A percentile compares a stretch with the other conserved stretches of the same genome.
These are phyloP conservation scores for Tuber indicum DNA, from an alignment of 495 filamentous ascomycete species.

Conservation along the genomic window DNA sequence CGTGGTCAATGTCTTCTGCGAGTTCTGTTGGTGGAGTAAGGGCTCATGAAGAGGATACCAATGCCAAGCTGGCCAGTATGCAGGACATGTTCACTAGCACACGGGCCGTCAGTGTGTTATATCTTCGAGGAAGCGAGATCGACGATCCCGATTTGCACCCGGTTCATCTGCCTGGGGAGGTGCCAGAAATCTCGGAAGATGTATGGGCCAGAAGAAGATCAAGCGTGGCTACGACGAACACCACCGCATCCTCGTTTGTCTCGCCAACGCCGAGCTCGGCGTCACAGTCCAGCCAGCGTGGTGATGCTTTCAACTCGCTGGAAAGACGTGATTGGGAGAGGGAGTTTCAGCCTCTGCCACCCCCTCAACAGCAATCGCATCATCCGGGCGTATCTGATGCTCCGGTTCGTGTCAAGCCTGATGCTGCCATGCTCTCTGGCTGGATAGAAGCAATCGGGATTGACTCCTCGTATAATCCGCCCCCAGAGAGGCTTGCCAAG, in stretches of 20 bases:
- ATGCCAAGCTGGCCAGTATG: constrained; percentile 71
- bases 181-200: constrained; percentile 50
- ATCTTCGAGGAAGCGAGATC: constrained; percentile 69
- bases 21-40: constrained; percentile 59
- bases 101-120: constrained; percentile 73
- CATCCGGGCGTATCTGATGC: constrained; percentile 27
- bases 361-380: constrained; percentile 18
- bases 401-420: constrained; percentile 41
- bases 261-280: constrained; percentile 66
- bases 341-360: constrained; percentile 30
- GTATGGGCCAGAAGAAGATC: constrained; percentile 41
- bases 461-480: constrained; percentile 76
- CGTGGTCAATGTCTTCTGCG: constrained; percentile 91
- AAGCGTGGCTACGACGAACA: constrained; percentile 43
- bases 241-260: constrained; percentile 56
- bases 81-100: constrained; percentile 97
- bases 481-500: constrained; percentile 62
- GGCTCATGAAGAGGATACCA: constrained; percentile 78
- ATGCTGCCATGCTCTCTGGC: constrained; percentile 53
- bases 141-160: constrained; percentile 89
- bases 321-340: constrained; percentile 34
- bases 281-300: constrained; percentile 52
- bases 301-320: constrained; percentile 34
- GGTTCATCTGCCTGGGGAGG: constrained; percentile 65
- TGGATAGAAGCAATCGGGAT: constrained; percentile 92